These are phyloP conservation scores for Ophiostoma quercus DNA, from an alignment of 2,329 filamentous ascomycete species.

Conservation along the genomic window DNA sequence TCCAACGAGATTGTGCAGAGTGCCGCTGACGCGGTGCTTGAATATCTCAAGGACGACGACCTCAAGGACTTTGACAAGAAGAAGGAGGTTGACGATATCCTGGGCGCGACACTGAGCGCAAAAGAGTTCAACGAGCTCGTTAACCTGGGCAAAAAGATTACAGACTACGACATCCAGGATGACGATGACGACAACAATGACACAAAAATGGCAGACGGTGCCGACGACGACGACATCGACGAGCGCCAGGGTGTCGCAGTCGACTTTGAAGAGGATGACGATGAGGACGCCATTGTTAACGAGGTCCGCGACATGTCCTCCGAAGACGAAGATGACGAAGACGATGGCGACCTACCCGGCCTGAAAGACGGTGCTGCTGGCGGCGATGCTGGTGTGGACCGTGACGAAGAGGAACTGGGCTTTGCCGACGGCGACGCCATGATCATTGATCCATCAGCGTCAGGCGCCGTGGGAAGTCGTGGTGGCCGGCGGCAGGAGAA, in stretches of 20 bases:
- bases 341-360: conserved; percentile 54
- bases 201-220: conserved; percentile 64
- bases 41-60: conserved; percentile 89
- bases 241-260: conserved; percentile 95
- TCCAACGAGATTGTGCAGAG: conserved; percentile 87
- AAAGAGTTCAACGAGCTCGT: conserved; percentile 97
- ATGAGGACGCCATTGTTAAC: conserved; percentile 70
- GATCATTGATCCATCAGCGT: conserved; percentile 60
- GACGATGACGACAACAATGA: conserved; percentile 94
- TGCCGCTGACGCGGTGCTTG: conserved; percentile 84
- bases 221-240: conserved; percentile 71
- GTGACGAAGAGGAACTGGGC: conserved; percentile 47
- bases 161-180: conserved; percentile 94
- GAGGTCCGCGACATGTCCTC: conserved; percentile 86
- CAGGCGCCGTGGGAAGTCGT: conserved; percentile 50
- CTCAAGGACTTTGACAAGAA: conserved; percentile 98
- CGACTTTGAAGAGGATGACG: conserved; percentile 89
- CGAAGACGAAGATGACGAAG: conserved; percentile 69
- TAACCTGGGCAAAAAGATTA: conserved; percentile 97
- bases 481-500: conserved; percentile 44
- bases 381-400: conserved; percentile 45
- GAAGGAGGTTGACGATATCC: conserved; percentile 89
- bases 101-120: conserved; percentile 73
- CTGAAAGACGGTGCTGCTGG: conserved; percentile 49
- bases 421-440: conserved; percentile 66